A percentile compares a stretch with the other conserved stretches of the same genome.
Evolutionary conservation across 1,284 basidiomycete species (phyloP).

Genomic region (Ceratobasidium sp.): DNA sequence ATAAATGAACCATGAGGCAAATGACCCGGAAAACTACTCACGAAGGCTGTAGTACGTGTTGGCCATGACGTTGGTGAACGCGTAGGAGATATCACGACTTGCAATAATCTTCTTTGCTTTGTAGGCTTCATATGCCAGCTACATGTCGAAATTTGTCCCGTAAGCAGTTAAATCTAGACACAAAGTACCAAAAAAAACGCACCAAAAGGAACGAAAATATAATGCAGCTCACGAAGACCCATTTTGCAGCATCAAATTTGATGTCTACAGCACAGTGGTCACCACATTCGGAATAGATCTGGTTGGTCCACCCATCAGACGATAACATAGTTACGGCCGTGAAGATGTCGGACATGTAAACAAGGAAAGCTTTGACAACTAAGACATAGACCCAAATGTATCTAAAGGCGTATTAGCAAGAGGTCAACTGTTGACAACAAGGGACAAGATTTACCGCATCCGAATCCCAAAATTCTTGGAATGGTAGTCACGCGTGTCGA

Average conservation of each 20-base stretch:
- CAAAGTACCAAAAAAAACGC: constrained; percentile 55
- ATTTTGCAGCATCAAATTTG: constrained; percentile 90
- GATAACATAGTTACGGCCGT: constrained; percentile 96
- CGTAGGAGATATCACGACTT: constrained; percentile 95
- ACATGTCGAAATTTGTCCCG: neutral
- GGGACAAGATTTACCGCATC: constrained; percentile 71
- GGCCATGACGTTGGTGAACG: constrained; percentile 97
- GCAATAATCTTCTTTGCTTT: constrained; percentile 94
- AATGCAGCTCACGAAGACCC: constrained; percentile 98
- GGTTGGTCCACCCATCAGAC: constrained; percentile 90
- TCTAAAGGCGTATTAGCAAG: constrained; percentile 60
- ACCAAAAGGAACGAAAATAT: constrained; percentile 96
- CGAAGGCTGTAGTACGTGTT: constrained; percentile 95
- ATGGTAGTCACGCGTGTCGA: constrained; percentile 92
- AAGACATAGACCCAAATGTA: constrained; percentile 93
- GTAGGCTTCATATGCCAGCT: constrained; percentile 89
- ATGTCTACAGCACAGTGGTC: constrained; percentile 81
- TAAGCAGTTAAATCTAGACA: constrained; percentile 53
- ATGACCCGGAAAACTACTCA: constrained; percentile 60
- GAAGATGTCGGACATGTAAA: constrained; percentile 98
- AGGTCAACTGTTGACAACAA: constrained; percentile 45
- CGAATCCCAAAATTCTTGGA: constrained; percentile 89
- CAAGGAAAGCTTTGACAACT: constrained; percentile 93
- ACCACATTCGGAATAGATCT: constrained; percentile 86
- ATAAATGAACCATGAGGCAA: constrained; percentile 33